phyloP scores from a whole-genome alignment of 2,329 filamentous ascomycete genomes.

The Botrytis paeoniae region DNA sequence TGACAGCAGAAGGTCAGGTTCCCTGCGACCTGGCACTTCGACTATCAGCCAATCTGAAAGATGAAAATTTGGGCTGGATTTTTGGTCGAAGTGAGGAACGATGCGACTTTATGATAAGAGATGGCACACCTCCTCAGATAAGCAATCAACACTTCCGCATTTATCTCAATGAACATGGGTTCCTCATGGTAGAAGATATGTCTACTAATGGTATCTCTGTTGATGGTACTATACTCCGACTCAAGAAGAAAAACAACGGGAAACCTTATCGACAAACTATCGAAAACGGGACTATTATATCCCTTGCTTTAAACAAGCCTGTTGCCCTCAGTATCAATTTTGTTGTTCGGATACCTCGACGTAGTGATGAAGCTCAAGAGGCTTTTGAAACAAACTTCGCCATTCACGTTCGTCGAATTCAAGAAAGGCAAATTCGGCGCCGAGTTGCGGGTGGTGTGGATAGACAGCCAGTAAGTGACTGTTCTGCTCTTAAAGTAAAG shows the following conservation, averaged over 20 bases:
- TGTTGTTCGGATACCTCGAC: slow-evolving; percentile 77
- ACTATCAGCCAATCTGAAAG: slow-evolving; percentile 70
- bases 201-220: slow-evolving; percentile 96
- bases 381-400: slow-evolving; percentile 66
- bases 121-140: slow-evolving; percentile 66
- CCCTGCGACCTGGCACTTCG: slow-evolving; percentile 70
- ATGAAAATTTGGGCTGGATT: slow-evolving; percentile 69
- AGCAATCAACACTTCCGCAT: slow-evolving; percentile 98
- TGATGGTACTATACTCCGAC: slow-evolving; percentile 65
- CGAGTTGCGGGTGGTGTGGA: slow-evolving; percentile 16
- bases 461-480: slow-evolving; percentile 30
- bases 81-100: slow-evolving; percentile 74
- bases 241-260: slow-evolving; percentile 47
- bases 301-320: slow-evolving; percentile 34
- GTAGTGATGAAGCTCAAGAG: slow-evolving; percentile 62
- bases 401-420: slow-evolving; percentile 8
- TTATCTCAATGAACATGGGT: slow-evolving; percentile 79
- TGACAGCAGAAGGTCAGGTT: slow-evolving; percentile 26
- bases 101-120: slow-evolving; percentile 70
- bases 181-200: slow-evolving; percentile 87
- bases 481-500: background rate
- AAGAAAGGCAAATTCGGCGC: slow-evolving; percentile 18
- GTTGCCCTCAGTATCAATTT: slow-evolving; percentile 67
- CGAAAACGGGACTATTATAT: slow-evolving; percentile 35
- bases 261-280: slow-evolving; percentile 38